These are phyloP conservation scores for Isabelozyma heimii DNA, from an alignment of 805 yeast species.

Conservation along the genomic window DNA sequence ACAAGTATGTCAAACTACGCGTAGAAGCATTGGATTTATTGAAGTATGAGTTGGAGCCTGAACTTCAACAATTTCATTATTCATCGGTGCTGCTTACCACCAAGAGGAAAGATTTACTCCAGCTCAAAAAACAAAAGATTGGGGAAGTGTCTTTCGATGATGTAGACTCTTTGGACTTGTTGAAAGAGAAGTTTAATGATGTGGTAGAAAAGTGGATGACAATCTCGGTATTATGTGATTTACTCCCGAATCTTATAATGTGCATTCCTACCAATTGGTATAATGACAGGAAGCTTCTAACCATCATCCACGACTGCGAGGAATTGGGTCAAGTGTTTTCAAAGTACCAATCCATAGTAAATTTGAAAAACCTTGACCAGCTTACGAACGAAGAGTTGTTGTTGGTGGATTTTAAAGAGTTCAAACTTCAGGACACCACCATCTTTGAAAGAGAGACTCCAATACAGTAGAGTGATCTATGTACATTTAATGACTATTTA, in stretches of 20 bases:
- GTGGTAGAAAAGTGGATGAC: slow-evolving; percentile 17
- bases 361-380: slow-evolving; percentile 10
- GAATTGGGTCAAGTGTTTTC: slow-evolving; percentile 15
- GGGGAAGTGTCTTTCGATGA: not conserved
- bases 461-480: not conserved
- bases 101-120: slow-evolving; percentile 1
- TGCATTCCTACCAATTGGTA: slow-evolving; percentile 38
- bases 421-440: not conserved
- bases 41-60: slow-evolving; percentile 11
- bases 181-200: slow-evolving; percentile 5
- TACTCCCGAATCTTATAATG: slow-evolving; percentile 30
- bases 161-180: not conserved
- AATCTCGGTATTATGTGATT: slow-evolving; percentile 19
- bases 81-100: slow-evolving; percentile 5
- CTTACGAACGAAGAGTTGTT: slow-evolving; percentile 17
- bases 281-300: slow-evolving; percentile 22
- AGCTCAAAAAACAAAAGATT: slow-evolving; percentile 7
- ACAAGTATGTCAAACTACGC: slow-evolving; percentile 1
- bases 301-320: slow-evolving; percentile 27
- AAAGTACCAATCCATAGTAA: slow-evolving; percentile 14
- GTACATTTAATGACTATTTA: slow-evolving; percentile 5
- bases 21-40: slow-evolving; percentile 5
- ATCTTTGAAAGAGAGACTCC: not conserved
- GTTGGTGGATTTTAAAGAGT: slow-evolving; percentile 19
- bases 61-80: slow-evolving; percentile 12